phyloP scores from a whole-genome alignment of 495 filamentous ascomycete species.

The Lineolata rhizophorae region DNA sequence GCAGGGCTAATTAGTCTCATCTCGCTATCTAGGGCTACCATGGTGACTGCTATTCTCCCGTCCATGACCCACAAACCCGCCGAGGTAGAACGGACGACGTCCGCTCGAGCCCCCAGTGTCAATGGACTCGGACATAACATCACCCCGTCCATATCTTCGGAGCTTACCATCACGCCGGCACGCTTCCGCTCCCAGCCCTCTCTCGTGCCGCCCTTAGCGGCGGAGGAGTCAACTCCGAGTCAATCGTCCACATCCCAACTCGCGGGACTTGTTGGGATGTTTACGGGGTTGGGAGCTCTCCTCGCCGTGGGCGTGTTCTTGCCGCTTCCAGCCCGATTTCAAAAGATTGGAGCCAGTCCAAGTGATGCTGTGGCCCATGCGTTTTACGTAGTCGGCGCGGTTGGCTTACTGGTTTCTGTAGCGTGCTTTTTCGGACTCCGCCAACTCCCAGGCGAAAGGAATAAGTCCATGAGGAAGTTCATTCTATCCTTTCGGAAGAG shows the following conservation, averaged over 20 bases:
- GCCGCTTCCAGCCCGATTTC: slow-evolving; percentile 63
- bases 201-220: slow-evolving; percentile 1
- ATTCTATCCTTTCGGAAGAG: too few relatives aligned
- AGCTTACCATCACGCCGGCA: slow-evolving; percentile 21
- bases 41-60: slow-evolving; percentile 91
- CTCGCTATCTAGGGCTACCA: slow-evolving; percentile 39
- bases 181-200: slow-evolving; percentile 14
- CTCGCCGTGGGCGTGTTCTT: slow-evolving; percentile 64
- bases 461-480: slow-evolving; percentile 33
- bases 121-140: slow-evolving; percentile 10
- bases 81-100: background rate
- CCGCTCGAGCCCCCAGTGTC: slow-evolving; percentile 2
- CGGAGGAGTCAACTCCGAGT: background rate
- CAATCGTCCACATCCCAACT: slow-evolving; percentile 33
- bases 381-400: slow-evolving; percentile 60
- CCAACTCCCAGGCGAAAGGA: slow-evolving; percentile 53
- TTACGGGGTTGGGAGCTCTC: slow-evolving; percentile 79
- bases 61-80: slow-evolving; percentile 34
- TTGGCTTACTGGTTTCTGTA: slow-evolving; percentile 49
- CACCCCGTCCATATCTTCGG: slow-evolving; percentile 16
- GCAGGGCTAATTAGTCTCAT: too few relatives aligned
- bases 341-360: slow-evolving; percentile 39
- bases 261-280: slow-evolving; percentile 77
- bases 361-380: slow-evolving; percentile 48
- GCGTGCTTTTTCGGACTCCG: slow-evolving; percentile 66